Evolutionary conservation across 202 grass and related monocot species (phyloP).

Genomic region (Saccharum hybrid): DNA sequence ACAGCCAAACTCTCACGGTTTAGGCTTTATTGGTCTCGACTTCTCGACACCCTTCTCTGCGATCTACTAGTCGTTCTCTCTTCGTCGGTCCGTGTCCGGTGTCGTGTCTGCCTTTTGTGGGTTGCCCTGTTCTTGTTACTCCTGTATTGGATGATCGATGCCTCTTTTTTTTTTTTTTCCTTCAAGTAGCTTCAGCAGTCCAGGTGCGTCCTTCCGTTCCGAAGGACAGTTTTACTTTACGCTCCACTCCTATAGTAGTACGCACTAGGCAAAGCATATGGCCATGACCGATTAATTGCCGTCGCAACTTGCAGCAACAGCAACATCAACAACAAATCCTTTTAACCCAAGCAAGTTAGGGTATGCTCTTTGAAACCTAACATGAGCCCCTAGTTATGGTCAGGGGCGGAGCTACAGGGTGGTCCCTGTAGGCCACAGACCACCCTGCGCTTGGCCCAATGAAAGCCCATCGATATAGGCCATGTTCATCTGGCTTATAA

Average conservation of each 20-base stretch:
- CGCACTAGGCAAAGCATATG: neutral
- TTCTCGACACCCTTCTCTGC: constrained; percentile 6
- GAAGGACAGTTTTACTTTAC: neutral
- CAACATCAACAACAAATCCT: too few relatives aligned
- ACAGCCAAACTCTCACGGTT: constrained; percentile 17
- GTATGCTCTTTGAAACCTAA: too few relatives aligned
- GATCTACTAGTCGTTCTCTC: neutral
- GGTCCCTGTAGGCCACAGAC: too few relatives aligned
- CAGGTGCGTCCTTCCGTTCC: neutral
- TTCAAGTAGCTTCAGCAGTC: constrained; percentile 1
- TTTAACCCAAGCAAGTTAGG: too few relatives aligned
- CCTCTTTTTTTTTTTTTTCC: too few relatives aligned
- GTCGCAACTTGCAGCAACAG: neutral
- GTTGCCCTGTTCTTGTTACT: neutral
- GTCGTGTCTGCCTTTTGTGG: neutral
- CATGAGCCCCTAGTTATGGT: too few relatives aligned
- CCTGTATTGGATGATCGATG: too few relatives aligned
- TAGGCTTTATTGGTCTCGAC: constrained; percentile 6
- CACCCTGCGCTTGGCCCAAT: too few relatives aligned
- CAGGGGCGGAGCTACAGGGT: too few relatives aligned
- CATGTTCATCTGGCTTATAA: too few relatives aligned
- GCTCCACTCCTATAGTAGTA: too few relatives aligned
- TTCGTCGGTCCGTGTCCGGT: neutral
- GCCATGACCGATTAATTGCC: neutral
- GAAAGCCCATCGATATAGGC: too few relatives aligned